Conservation (phyloP, 441 rosid genomes). For the Adansonia madagascariensis region DNA sequence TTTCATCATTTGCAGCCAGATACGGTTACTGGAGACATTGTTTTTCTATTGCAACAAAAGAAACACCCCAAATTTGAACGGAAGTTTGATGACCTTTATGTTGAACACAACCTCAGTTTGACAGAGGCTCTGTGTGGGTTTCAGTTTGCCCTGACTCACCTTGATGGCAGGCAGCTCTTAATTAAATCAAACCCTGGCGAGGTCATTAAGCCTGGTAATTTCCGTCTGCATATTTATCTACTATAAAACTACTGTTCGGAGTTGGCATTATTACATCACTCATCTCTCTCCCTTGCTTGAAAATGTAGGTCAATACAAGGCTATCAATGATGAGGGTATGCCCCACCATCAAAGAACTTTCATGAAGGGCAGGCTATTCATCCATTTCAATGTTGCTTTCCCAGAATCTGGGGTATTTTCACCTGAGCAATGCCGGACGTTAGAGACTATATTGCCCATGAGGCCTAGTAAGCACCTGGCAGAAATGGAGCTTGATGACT, state of each 20-base stretch:
- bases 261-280: not conserved
- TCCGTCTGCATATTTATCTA: not conserved
- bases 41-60: constrained; percentile 42
- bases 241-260: not conserved
- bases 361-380: constrained; percentile 44
- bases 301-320: constrained; percentile 47
- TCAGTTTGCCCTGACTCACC: constrained; percentile 51
- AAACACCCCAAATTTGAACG: constrained; percentile 50
- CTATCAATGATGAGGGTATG: constrained; percentile 24
- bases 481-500: constrained; percentile 46
- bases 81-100: constrained; percentile 41
- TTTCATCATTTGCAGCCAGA: constrained; percentile 43
- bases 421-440: constrained; percentile 35
- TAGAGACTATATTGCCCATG: constrained; percentile 45
- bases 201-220: constrained; percentile 50
- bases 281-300: not conserved
- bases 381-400: constrained; percentile 45
- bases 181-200: constrained; percentile 54
- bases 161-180: constrained; percentile 56
- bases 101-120: constrained; percentile 44
- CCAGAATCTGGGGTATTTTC: constrained; percentile 44
- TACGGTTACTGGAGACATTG: constrained; percentile 46
- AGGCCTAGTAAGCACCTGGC: constrained; percentile 30
- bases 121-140: constrained; percentile 58
- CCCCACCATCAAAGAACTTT: too few relatives aligned